Evolutionary conservation across 192 early-diverging fungal species (phyloP).

Genomic region (Podochytrium sp.): DNA sequence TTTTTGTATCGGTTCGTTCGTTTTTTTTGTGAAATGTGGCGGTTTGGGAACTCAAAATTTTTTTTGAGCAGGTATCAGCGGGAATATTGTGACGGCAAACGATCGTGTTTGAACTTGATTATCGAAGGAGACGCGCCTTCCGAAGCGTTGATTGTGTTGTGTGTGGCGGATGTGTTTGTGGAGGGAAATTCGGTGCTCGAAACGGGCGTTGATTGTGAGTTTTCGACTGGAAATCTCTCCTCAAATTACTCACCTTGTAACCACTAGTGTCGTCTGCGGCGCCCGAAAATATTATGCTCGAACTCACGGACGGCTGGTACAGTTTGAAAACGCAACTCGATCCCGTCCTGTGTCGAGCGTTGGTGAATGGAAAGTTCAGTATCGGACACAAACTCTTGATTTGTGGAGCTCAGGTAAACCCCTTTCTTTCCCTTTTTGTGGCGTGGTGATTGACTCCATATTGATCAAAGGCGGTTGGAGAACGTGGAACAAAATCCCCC

Average conservation of each 20-base stretch:
- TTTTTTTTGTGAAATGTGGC: too few species aligned
- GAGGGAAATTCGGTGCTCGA: neutral
- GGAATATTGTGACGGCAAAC: constrained; percentile 65
- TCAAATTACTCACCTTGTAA: neutral
- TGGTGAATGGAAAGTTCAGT: constrained; percentile 44
- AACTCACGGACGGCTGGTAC: constrained; percentile 81
- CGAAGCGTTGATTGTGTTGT: constrained; percentile 61
- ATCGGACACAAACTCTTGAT: constrained; percentile 68
- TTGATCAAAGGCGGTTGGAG: too few species aligned
- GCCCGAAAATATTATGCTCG: neutral
- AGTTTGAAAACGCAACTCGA: constrained; percentile 59
- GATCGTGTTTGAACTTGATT: constrained; percentile 65
- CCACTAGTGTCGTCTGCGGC: neutral
- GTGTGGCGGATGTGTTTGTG: constrained; percentile 54
- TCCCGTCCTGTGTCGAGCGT: constrained; percentile 35
- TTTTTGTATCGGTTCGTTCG: constrained; percentile 41
- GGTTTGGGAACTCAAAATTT: too few species aligned
- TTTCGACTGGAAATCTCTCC: too few species aligned
- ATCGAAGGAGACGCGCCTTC: constrained; percentile 68
- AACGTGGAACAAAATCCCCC: constrained; percentile 38
- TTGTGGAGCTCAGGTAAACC: constrained; percentile 58
- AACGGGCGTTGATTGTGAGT: constrained; percentile 10
- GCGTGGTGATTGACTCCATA: too few species aligned
- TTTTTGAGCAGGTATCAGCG: constrained; percentile 62
- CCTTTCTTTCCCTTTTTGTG: too few species aligned